These are phyloP conservation scores for Fusarium papillatum DNA, from an alignment of 2,329 filamentous ascomycete genomes.

Conservation along the genomic window DNA sequence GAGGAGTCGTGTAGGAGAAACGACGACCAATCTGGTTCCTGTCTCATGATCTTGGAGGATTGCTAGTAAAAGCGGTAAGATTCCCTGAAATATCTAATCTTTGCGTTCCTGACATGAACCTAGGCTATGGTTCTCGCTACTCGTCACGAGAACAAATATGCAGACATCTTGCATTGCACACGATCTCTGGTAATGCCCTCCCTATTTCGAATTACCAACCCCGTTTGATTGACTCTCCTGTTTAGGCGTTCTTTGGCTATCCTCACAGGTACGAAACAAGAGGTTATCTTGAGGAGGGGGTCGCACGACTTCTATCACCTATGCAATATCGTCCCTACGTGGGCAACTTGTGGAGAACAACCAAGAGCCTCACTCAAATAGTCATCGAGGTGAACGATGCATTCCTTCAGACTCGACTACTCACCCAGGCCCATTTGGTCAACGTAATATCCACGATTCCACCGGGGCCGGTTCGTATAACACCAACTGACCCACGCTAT, in stretches of 20 bases:
- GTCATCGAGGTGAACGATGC: conserved; percentile 11
- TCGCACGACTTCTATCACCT: neutral
- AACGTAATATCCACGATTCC: conserved; percentile 3
- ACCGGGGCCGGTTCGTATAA: neutral
- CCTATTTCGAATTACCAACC: neutral
- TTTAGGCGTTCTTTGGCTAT: neutral
- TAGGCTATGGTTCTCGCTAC: neutral
- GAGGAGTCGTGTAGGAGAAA: neutral
- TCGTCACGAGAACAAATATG: neutral
- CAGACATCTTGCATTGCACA: neutral
- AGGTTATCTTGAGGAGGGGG: neutral
- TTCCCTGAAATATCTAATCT: neutral
- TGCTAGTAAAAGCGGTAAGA: conserved; percentile 17
- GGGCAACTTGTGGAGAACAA: neutral
- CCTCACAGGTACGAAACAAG: neutral
- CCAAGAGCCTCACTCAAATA: neutral
- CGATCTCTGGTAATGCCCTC: neutral
- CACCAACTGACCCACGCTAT: neutral
- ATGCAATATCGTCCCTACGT: neutral
- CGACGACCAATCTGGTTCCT: conserved; percentile 12
- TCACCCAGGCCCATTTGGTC: conserved; percentile 15
- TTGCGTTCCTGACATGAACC: neutral
- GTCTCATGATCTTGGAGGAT: conserved; percentile 20
- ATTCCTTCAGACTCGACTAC: conserved; percentile 12
- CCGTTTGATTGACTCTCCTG: neutral